Conservation (phyloP, 1,139 yeast genomes). For the Blastobotrys proliferans region DNA sequence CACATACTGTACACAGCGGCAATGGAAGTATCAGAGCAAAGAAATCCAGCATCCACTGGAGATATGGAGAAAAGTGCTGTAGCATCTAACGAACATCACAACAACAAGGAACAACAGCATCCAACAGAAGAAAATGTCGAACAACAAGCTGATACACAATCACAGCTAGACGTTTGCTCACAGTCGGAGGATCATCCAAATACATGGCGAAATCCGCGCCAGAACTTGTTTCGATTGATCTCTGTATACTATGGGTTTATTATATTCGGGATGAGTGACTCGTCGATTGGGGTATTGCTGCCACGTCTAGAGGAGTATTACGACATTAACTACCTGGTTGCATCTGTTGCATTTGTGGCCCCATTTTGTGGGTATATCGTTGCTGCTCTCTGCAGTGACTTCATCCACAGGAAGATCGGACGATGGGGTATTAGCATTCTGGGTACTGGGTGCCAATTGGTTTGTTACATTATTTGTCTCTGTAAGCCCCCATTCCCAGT, state of each 20-base stretch:
- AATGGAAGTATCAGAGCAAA: too few species aligned
- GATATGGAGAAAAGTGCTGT: too few species aligned
- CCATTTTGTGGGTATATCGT: constrained; percentile 37
- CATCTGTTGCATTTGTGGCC: constrained; percentile 30
- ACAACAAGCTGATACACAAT: too few species aligned
- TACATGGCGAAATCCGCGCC: constrained; percentile 26
- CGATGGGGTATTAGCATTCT: constrained; percentile 38
- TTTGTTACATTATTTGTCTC: constrained; percentile 43
- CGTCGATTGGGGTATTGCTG: constrained; percentile 29
- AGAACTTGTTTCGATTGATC: constrained; percentile 21
- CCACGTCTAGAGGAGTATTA: constrained; percentile 30
- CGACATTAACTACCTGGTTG: constrained; percentile 25
- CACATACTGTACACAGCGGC: too few species aligned
- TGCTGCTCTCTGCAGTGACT: constrained; percentile 36
- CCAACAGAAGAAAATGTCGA: too few species aligned
- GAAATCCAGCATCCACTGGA: too few species aligned
- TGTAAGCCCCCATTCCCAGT: constrained; percentile 40
- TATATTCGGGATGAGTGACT: constrained; percentile 31
- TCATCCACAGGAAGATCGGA: constrained; percentile 42
- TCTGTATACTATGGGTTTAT: constrained; percentile 28
- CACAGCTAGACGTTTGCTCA: too few species aligned
- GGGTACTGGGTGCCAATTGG: constrained; percentile 38
- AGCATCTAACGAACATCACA: too few species aligned
- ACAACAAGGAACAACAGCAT: too few species aligned
- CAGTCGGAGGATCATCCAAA: too few species aligned